Percentiles rank a stretch among this genome's conserved stretches.
phyloP scores from a whole-genome alignment of 2,329 filamentous ascomycete genomes.

The Alternaria longipes region DNA sequence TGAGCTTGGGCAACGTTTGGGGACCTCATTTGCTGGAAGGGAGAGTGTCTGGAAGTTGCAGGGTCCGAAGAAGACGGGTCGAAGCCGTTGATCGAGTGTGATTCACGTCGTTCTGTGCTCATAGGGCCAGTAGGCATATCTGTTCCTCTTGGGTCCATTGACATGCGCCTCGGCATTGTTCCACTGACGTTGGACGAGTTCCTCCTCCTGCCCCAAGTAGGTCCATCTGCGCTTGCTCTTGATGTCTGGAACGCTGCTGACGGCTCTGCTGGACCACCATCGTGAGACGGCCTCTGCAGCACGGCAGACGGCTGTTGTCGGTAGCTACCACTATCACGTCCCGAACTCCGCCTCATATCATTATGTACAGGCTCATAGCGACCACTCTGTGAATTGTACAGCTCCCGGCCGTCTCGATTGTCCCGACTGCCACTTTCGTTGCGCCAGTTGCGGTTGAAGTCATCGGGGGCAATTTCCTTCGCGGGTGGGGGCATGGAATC shows the following conservation, averaged over 20 bases:
- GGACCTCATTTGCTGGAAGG: slow-evolving; percentile 40
- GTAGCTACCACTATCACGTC: slow-evolving; percentile 70
- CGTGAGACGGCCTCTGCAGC: slow-evolving; percentile 74
- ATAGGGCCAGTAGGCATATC: slow-evolving; percentile 41
- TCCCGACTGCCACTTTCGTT: slow-evolving; percentile 68
- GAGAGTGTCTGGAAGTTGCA: slow-evolving; percentile 33
- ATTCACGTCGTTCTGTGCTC: slow-evolving; percentile 42
- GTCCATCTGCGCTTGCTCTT: slow-evolving; percentile 70
- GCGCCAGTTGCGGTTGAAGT: slow-evolving; percentile 87
- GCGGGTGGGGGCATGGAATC: slow-evolving; percentile 66
- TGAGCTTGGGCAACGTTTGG: slow-evolving; percentile 44
- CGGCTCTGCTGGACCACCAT: slow-evolving; percentile 77
- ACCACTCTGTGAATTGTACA: slow-evolving; percentile 95
- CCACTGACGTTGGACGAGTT: slow-evolving; percentile 93
- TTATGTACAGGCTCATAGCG: slow-evolving; percentile 83
- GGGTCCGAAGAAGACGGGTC: slow-evolving; percentile 31
- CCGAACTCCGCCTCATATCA: slow-evolving; percentile 74
- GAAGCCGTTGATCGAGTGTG: slow-evolving; percentile 42
- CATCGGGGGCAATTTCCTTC: slow-evolving; percentile 91
- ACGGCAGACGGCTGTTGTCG: slow-evolving; percentile 80
- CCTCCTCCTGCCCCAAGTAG: slow-evolving; percentile 76
- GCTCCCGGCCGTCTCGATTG: slow-evolving; percentile 70
- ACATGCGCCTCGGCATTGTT: slow-evolving; percentile 75
- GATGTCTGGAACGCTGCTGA: slow-evolving; percentile 87
- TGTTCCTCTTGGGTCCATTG: slow-evolving; percentile 60